phyloP scores from a whole-genome alignment of 2,329 filamentous ascomycete species.

The Cladophialophora immunda region DNA sequence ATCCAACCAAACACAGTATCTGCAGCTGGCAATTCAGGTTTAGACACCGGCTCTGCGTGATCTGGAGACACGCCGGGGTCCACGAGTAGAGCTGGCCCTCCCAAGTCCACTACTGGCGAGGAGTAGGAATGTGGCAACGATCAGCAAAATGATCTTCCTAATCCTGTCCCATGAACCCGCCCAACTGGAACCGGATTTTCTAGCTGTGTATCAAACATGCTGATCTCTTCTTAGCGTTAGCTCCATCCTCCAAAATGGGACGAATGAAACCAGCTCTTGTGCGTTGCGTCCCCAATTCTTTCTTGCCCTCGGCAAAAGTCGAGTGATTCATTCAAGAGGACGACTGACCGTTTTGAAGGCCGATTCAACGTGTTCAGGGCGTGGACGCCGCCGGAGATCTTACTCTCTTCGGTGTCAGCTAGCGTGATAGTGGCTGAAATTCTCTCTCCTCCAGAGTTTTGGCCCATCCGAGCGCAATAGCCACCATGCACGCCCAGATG shows the following conservation, averaged over 20 bases:
- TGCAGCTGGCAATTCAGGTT: not conserved
- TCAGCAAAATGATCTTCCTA: conserved; percentile 21
- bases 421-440: conserved; percentile 12
- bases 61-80: conserved; percentile 1
- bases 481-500: not conserved
- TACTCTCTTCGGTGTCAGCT: not conserved
- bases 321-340: not conserved
- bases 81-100: not conserved
- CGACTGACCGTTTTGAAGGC: not conserved
- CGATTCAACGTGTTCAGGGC: not conserved
- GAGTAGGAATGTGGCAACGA: conserved; percentile 11
- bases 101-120: not conserved
- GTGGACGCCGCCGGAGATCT: conserved; percentile 19
- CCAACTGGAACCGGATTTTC: conserved; percentile 13
- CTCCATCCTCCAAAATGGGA: not conserved
- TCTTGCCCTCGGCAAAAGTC: not conserved
- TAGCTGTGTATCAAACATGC: conserved; percentile 14
- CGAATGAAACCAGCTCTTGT: conserved; percentile 3
- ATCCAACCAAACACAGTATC: not conserved
- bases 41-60: not conserved
- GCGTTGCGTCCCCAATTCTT: not conserved
- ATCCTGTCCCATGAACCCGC: conserved; percentile 14
- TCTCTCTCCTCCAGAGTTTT: not conserved
- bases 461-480: not conserved
- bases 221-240: not conserved